A percentile compares a stretch with the other conserved stretches of the same genome.
These are phyloP conservation scores for Termitomyces sp. DNA, from an alignment of 768 basidiomycete genomes.

Conservation along the genomic window DNA sequence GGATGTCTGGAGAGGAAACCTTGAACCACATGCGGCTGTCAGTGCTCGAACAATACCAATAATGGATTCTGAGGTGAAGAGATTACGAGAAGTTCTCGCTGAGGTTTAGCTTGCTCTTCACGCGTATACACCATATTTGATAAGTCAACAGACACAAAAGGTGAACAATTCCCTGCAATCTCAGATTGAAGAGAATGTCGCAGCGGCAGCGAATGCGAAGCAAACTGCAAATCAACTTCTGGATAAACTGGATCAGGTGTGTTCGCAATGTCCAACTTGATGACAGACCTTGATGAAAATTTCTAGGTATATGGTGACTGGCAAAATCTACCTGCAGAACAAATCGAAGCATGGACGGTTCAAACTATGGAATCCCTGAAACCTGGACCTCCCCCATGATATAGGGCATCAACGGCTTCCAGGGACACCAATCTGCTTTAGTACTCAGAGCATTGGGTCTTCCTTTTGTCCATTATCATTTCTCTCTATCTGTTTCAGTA, in stretches of 20 bases:
- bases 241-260: constrained; percentile 48
- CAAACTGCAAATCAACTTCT: constrained; percentile 40
- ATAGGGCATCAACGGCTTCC: background rate
- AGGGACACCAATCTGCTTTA: background rate
- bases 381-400: constrained; percentile 22
- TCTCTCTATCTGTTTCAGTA: background rate
- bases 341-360: constrained; percentile 54
- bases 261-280: constrained; percentile 9
- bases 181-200: constrained; percentile 43
- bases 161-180: constrained; percentile 45
- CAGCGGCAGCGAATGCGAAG: constrained; percentile 40
- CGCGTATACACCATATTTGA: background rate
- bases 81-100: constrained; percentile 31
- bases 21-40: constrained; percentile 58
- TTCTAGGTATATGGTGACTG: constrained; percentile 44
- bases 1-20: constrained; percentile 60
- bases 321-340: constrained; percentile 53
- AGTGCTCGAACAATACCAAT: constrained; percentile 60
- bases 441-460: background rate
- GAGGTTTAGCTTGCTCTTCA: constrained; percentile 24
- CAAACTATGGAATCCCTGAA: constrained; percentile 37
- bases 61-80: constrained; percentile 36
- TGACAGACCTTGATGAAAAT: constrained; percentile 5
- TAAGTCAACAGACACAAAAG: constrained; percentile 42
- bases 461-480: background rate